Evolutionary conservation across 306 rosid species (phyloP).

Genomic region (Castanea sativa): DNA sequence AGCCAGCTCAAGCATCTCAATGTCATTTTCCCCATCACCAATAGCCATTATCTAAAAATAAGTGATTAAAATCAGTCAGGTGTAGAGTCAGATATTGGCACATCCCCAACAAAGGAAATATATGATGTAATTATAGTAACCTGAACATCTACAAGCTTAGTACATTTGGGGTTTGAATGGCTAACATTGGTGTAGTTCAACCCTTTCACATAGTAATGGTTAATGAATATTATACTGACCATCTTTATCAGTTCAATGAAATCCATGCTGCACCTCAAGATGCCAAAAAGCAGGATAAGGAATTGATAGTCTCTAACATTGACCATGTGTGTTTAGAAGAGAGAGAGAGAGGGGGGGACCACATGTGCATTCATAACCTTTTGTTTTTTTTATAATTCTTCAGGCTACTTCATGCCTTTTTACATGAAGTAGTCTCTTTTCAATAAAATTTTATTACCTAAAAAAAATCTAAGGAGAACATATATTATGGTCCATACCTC

Average conservation of each 20-base stretch:
- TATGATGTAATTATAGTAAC: not conserved
- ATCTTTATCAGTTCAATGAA: not conserved
- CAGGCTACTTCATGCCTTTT: too few species aligned
- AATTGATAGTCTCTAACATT: not conserved
- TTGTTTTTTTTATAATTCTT: too few species aligned
- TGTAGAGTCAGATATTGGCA: not conserved
- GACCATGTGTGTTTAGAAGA: not conserved
- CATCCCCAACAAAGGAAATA: not conserved
- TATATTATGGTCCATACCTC: slow-evolving; percentile 49
- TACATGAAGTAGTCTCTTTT: too few species aligned
- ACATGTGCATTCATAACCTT: not conserved
- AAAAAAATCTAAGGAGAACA: not conserved
- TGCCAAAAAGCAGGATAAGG: not conserved
- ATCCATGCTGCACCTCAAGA: not conserved
- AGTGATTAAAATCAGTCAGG: slow-evolving; percentile 1
- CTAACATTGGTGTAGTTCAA: too few species aligned
- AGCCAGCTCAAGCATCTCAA: slow-evolving; percentile 92
- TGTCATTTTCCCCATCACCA: slow-evolving; percentile 94
- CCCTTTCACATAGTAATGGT: too few species aligned
- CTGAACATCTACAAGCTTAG: not conserved
- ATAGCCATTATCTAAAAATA: slow-evolving; percentile 82
- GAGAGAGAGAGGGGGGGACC: too few species aligned
- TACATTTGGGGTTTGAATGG: not conserved
- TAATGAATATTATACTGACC: not conserved
- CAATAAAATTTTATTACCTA: too few species aligned